Percentiles rank a stretch among this genome's conserved stretches.
Conservation (phyloP, 306 rosid species). For the Castanea sativa region DNA sequence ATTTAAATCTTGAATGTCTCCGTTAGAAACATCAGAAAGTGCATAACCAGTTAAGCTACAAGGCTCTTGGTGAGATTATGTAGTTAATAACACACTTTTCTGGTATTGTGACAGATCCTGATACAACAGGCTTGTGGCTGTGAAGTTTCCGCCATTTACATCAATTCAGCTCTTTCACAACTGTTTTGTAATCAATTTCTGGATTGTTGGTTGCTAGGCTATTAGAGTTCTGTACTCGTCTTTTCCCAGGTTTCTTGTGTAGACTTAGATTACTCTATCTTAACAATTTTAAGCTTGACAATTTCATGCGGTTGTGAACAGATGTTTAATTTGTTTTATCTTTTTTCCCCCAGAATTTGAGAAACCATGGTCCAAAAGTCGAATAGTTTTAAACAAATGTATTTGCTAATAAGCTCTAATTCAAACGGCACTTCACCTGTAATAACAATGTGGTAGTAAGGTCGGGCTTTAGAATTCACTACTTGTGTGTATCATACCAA, state of each 20-base stretch:
- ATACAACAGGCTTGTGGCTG: not conserved
- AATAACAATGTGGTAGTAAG: too few species aligned
- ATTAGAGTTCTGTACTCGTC: not conserved
- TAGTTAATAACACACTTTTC: not conserved
- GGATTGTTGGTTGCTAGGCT: not conserved
- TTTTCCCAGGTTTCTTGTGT: not conserved
- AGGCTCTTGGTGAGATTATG: not conserved
- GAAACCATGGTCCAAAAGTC: not conserved
- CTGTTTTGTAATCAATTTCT: not conserved
- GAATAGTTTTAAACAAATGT: too few species aligned
- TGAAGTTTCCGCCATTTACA: not conserved
- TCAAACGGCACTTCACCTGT: too few species aligned
- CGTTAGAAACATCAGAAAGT: too few species aligned
- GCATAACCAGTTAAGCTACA: too few species aligned
- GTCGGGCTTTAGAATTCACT: too few species aligned
- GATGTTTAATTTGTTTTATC: not conserved
- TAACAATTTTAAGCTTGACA: not conserved
- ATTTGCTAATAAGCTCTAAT: too few species aligned
- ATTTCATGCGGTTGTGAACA: not conserved
- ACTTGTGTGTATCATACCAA: too few species aligned
- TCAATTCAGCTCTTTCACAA: not conserved
- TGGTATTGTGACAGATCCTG: not conserved
- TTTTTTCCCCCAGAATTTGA: not conserved
- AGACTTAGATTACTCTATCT: not conserved
- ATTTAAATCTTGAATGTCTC: too few species aligned